phyloP scores from a whole-genome alignment of 495 filamentous ascomycete genomes.

The Viridothelium virens region DNA sequence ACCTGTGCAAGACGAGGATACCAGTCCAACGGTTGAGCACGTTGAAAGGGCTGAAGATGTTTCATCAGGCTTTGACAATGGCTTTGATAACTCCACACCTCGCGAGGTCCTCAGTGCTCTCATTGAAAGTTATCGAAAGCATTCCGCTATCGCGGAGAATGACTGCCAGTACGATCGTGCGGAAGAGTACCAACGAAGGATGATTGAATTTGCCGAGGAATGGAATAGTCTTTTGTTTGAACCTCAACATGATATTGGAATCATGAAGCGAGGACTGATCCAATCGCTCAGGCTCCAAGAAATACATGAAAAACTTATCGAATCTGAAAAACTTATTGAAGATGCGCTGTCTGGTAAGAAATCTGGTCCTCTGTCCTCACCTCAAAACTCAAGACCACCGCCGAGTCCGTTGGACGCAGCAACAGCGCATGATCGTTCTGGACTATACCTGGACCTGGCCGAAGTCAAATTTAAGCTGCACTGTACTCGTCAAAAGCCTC shows the following conservation, averaged over 20 bases:
- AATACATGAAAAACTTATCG: not conserved
- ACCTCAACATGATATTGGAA: not conserved
- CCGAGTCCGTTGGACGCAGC: not conserved
- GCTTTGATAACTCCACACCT: not conserved
- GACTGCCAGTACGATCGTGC: not conserved
- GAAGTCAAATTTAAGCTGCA: not conserved
- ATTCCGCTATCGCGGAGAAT: not conserved
- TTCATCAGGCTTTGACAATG: not conserved
- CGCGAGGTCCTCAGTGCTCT: not conserved
- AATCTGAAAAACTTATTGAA: not conserved
- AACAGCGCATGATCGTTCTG: not conserved
- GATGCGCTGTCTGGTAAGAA: not conserved
- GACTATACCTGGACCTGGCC: not conserved
- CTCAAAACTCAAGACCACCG: not conserved
- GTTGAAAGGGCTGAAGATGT: not conserved
- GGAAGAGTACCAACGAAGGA: not conserved
- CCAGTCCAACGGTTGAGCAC: not conserved
- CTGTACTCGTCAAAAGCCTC: not conserved
- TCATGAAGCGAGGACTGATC: not conserved
- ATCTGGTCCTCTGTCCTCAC: not conserved
- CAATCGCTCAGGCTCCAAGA: not conserved
- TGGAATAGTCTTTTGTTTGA: not conserved
- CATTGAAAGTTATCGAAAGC: not conserved
- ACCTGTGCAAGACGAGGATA: not conserved
- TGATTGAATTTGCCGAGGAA: constrained; percentile 8